These are phyloP conservation scores for Colletotrichum cordylinicola DNA, from an alignment of 2,329 filamentous ascomycete species.

Conservation along the genomic window DNA sequence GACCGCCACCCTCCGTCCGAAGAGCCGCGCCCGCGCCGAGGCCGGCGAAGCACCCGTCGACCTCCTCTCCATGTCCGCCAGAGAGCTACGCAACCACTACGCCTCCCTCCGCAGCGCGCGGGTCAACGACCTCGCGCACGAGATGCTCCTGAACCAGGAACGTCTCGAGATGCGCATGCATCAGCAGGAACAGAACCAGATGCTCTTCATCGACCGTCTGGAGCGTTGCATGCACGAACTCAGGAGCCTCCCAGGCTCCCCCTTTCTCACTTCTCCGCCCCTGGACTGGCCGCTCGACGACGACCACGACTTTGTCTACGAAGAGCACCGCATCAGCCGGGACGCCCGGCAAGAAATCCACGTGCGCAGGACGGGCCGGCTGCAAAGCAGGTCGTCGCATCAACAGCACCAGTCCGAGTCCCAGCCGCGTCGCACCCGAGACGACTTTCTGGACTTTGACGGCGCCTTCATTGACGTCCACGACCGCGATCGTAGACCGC, in stretches of 20 bases:
- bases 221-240: constrained; percentile 18
- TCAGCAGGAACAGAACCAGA: constrained; percentile 19
- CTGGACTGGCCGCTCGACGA: constrained; percentile 3
- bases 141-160: constrained; percentile 23
- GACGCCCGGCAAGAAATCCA: constrained; percentile 1
- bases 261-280: not conserved
- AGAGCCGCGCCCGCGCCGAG: not conserved
- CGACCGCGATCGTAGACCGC: not conserved
- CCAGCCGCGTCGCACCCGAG: not conserved
- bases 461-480: not conserved
- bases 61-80: constrained; percentile 4
- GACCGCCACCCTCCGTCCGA: not conserved
- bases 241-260: not conserved
- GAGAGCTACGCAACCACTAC: constrained; percentile 19
- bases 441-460: not conserved
- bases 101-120: constrained; percentile 5
- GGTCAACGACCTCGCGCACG: constrained; percentile 18
- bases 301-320: constrained; percentile 5
- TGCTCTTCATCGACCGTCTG: constrained; percentile 18
- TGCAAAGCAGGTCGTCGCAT: not conserved
- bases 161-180: constrained; percentile 21
- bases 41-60: not conserved
- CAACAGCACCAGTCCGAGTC: not conserved
- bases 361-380: not conserved
- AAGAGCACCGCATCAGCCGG: constrained; percentile 5